Conservation (phyloP, 805 yeast genomes). For the Myxozyma sirexii region DNA sequence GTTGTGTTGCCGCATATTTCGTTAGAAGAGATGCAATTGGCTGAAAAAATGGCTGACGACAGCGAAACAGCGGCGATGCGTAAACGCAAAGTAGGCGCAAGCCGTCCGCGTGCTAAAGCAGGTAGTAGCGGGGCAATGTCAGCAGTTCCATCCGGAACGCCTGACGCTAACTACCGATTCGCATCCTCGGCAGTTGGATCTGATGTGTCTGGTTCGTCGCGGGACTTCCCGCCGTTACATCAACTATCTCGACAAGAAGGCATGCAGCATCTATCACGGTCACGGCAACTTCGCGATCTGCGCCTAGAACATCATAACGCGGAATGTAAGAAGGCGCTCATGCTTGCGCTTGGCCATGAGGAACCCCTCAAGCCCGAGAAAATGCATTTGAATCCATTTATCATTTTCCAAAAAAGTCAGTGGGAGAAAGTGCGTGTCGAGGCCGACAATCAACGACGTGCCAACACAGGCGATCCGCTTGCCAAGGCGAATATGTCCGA, state of each 20-base stretch:
- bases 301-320: slow-evolving; percentile 17
- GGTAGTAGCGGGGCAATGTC: neutral
- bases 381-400: slow-evolving; percentile 47
- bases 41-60: slow-evolving; percentile 5
- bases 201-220: neutral
- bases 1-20: slow-evolving; percentile 24
- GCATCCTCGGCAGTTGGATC: neutral
- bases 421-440: slow-evolving; percentile 47
- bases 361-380: slow-evolving; percentile 46
- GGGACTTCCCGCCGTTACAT: neutral
- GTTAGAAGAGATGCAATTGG: slow-evolving; percentile 11
- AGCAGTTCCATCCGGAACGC: slow-evolving; percentile 11
- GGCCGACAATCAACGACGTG: slow-evolving; percentile 42
- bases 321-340: slow-evolving; percentile 16
- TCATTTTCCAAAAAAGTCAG: slow-evolving; percentile 47
- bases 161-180: slow-evolving; percentile 1
- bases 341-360: slow-evolving; percentile 42
- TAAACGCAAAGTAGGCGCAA: slow-evolving; percentile 7
- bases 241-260: slow-evolving; percentile 13
- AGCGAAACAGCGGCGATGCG: neutral
- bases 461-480: slow-evolving; percentile 39
- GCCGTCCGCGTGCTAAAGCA: slow-evolving; percentile 12
- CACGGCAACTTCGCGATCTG: slow-evolving; percentile 12
- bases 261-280: slow-evolving; percentile 16
- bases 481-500: slow-evolving; percentile 46